These are phyloP conservation scores for Botrytis aclada DNA, from an alignment of 2,329 filamentous ascomycete genomes.

Conservation along the genomic window DNA sequence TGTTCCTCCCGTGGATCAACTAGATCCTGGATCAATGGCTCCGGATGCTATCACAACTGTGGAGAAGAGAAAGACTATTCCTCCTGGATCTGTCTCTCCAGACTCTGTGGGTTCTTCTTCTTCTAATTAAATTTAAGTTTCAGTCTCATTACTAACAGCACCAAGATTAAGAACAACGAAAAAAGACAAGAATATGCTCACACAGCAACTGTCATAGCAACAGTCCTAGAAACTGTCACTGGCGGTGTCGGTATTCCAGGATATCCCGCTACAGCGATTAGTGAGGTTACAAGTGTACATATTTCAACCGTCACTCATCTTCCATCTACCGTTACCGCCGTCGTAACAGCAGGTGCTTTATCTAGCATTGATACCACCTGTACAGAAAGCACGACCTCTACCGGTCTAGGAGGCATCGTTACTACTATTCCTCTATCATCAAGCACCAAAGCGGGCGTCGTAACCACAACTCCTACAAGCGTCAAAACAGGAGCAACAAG, in stretches of 20 bases:
- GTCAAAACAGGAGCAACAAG: background rate
- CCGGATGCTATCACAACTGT: background rate
- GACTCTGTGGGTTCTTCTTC: background rate
- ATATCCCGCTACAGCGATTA: background rate
- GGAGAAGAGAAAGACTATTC: background rate
- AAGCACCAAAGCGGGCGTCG: background rate
- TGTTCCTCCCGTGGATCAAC: background rate
- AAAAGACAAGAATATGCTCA: slow-evolving; percentile 5
- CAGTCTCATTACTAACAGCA: background rate
- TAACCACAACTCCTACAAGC: background rate
- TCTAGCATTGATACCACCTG: background rate
- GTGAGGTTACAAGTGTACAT: background rate
- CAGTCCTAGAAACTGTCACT: slow-evolving; percentile 3
- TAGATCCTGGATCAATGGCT: background rate
- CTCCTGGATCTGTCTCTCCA: background rate
- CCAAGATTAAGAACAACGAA: background rate
- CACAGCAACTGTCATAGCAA: background rate
- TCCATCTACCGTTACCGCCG: background rate
- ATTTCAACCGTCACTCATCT: background rate
- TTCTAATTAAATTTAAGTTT: background rate
- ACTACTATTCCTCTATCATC: background rate
- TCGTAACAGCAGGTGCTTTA: background rate
- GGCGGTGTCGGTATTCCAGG: background rate
- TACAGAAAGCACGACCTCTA: background rate
- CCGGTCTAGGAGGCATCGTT: background rate